Conservation (phyloP, 345 rosid species). For the Eucalyptus virginea region DNA sequence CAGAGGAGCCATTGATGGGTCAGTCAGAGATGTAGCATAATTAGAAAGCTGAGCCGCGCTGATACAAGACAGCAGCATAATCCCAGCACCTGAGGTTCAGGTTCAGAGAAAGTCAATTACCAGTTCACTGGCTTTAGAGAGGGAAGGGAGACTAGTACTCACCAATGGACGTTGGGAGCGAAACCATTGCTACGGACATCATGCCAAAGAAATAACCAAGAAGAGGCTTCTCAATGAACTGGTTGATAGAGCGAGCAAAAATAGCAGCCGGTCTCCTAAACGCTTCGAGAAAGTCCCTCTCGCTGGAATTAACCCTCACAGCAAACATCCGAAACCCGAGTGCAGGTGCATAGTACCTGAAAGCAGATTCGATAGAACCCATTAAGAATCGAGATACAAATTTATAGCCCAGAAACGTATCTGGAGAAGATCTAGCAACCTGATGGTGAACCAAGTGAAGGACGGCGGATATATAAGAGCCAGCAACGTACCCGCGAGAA, state of each 20-base stretch:
- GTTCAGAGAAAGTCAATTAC: neutral
- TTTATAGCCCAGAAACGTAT: neutral
- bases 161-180: constrained; percentile 83
- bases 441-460: constrained; percentile 91
- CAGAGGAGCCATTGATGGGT: too few relatives aligned
- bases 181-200: constrained; percentile 44
- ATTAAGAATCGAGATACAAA: neutral
- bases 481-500: constrained; percentile 73
- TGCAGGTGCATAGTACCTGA: constrained; percentile 92
- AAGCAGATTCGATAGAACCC: neutral
- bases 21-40: too few relatives aligned
- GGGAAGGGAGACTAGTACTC: neutral
- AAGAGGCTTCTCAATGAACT: constrained; percentile 75
- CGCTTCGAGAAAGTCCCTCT: constrained; percentile 81
- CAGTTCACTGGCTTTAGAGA: neutral
- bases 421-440: constrained; percentile 14
- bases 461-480: constrained; percentile 93
- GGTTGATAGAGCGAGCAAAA: constrained; percentile 68
- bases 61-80: too few relatives aligned
- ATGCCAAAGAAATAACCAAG: constrained; percentile 76
- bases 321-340: constrained; percentile 98
- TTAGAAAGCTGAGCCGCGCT: too few relatives aligned
- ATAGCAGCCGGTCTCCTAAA: constrained; percentile 67
- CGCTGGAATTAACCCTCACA: constrained; percentile 81
- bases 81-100: neutral